Percentiles rank a stretch among this genome's conserved stretches.
Conservation (phyloP, 2,329 filamentous ascomycete genomes). For the Alternaria triticimaculans region DNA sequence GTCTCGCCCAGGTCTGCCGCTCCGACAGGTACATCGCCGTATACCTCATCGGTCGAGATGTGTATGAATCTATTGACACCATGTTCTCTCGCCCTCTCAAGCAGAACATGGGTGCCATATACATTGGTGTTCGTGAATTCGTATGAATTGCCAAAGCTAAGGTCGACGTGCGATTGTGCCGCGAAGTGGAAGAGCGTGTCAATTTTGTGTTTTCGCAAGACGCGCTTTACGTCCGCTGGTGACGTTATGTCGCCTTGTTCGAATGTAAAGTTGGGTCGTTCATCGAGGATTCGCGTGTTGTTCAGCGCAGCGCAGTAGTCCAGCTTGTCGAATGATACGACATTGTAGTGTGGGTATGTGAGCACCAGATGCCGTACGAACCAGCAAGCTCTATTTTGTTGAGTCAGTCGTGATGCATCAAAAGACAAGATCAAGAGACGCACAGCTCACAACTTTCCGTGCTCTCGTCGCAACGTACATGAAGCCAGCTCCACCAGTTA, state of each 20-base stretch:
- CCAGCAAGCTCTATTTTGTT: constrained; percentile 72
- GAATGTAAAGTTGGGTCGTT: constrained; percentile 75
- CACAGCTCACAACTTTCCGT: constrained; percentile 7
- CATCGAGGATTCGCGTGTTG: constrained; percentile 74
- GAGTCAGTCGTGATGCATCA: constrained; percentile 19
- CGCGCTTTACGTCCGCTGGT: constrained; percentile 71
- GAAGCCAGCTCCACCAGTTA: constrained; percentile 85
- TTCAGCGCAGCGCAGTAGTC: constrained; percentile 83
- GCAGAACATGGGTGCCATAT: constrained; percentile 80
- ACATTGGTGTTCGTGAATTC: constrained; percentile 83
- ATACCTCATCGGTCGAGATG: constrained; percentile 85
- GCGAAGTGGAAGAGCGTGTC: constrained; percentile 86
- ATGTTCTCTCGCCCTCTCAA: constrained; percentile 77
- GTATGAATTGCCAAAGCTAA: constrained; percentile 83
- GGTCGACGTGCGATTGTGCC: constrained; percentile 83
- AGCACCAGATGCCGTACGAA: constrained; percentile 78
- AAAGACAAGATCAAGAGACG: not conserved
- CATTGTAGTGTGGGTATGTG: constrained; percentile 78
- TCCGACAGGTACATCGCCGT: constrained; percentile 77
- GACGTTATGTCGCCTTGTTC: constrained; percentile 81
- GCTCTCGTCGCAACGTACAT: constrained; percentile 64
- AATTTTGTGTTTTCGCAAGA: constrained; percentile 73
- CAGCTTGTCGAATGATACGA: constrained; percentile 84
- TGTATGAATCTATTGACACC: constrained; percentile 78
- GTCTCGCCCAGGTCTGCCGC: constrained; percentile 75